A percentile compares a stretch with the other conserved stretches of the same genome.
These are phyloP conservation scores for Ophiosphaerella herpotricha DNA, from an alignment of 2,329 filamentous ascomycete genomes.

Conservation along the genomic window DNA sequence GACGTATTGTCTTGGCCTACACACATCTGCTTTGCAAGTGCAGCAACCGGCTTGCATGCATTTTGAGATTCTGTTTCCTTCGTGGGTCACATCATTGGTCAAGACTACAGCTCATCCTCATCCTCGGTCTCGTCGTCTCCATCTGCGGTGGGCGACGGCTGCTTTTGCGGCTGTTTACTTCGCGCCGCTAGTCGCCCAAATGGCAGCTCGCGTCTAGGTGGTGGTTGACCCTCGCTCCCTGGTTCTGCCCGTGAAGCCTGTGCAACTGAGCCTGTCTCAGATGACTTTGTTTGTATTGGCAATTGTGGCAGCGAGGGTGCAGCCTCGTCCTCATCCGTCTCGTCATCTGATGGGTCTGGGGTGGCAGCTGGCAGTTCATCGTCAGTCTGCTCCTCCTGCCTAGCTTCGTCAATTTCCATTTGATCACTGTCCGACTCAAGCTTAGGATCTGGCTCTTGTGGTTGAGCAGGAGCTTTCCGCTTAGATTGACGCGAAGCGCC, in stretches of 20 bases:
- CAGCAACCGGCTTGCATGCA: not conserved
- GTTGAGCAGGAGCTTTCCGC: slow-evolving; percentile 38
- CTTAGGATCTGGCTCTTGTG: slow-evolving; percentile 26
- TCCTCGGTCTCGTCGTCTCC: slow-evolving; percentile 37
- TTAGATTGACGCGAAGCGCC: slow-evolving; percentile 42
- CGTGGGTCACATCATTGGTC: not conserved
- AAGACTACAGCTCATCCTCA: slow-evolving; percentile 25
- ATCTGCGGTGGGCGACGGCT: slow-evolving; percentile 15
- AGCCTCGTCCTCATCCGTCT: slow-evolving; percentile 41
- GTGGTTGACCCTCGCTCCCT: slow-evolving; percentile 30
- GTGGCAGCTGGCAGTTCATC: slow-evolving; percentile 33
- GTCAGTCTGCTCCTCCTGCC: slow-evolving; percentile 31
- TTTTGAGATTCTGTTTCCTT: not conserved
- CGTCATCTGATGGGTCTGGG: slow-evolving; percentile 42
- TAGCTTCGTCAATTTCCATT: slow-evolving; percentile 39
- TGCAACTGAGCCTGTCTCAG: slow-evolving; percentile 24
- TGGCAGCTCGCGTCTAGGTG: slow-evolving; percentile 39
- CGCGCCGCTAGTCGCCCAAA: slow-evolving; percentile 34
- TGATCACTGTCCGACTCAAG: slow-evolving; percentile 36
- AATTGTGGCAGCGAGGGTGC: slow-evolving; percentile 11
- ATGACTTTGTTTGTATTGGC: slow-evolving; percentile 12
- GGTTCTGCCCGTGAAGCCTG: slow-evolving; percentile 17
- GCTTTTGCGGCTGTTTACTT: slow-evolving; percentile 17
- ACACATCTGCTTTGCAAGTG: too few relatives aligned
- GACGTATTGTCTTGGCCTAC: too few relatives aligned